Evolutionary conservation across 2,329 filamentous ascomycete genomes (phyloP).

Genomic region (Phialemoniopsis sp.): DNA sequence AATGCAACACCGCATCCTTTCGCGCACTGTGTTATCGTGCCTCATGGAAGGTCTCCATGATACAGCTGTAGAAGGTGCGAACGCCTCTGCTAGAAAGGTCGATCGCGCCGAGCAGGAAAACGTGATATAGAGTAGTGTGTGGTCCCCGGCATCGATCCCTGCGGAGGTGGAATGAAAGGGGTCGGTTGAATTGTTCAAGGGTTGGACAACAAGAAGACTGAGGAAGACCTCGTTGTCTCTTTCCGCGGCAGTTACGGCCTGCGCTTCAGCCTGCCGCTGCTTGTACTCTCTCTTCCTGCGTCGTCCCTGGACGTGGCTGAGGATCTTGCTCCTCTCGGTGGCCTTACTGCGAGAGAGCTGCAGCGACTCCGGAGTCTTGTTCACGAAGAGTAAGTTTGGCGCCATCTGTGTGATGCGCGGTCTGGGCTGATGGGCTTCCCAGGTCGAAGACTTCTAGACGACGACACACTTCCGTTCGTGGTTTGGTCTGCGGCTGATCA

Average conservation of each 20-base stretch:
- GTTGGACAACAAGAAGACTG: not conserved
- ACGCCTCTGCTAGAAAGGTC: conserved; percentile 8
- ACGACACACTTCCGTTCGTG: too few relatives aligned
- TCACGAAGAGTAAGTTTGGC: not conserved
- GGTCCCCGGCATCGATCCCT: conserved; percentile 3
- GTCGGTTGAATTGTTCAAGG: conserved; percentile 1
- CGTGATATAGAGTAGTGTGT: conserved; percentile 5
- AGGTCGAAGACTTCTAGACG: too few relatives aligned
- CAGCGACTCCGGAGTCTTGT: not conserved
- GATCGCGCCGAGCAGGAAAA: conserved; percentile 2
- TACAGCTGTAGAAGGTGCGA: conserved; percentile 1
- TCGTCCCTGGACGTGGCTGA: not conserved
- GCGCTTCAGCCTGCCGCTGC: too few relatives aligned
- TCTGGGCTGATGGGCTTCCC: too few relatives aligned
- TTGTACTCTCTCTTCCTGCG: too few relatives aligned
- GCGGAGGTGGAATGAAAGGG: conserved; percentile 8
- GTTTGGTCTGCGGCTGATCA: too few relatives aligned
- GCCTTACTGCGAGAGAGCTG: not conserved
- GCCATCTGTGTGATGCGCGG: not conserved
- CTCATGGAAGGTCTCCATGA: not conserved
- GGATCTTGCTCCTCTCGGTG: not conserved
- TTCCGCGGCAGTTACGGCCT: too few relatives aligned
- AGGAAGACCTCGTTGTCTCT: not conserved
- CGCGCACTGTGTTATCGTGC: conserved; percentile 4
- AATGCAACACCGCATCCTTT: conserved; percentile 5